phyloP scores from a whole-genome alignment of 352 stramenopile genomes.

The Globisporangium middletonii region DNA sequence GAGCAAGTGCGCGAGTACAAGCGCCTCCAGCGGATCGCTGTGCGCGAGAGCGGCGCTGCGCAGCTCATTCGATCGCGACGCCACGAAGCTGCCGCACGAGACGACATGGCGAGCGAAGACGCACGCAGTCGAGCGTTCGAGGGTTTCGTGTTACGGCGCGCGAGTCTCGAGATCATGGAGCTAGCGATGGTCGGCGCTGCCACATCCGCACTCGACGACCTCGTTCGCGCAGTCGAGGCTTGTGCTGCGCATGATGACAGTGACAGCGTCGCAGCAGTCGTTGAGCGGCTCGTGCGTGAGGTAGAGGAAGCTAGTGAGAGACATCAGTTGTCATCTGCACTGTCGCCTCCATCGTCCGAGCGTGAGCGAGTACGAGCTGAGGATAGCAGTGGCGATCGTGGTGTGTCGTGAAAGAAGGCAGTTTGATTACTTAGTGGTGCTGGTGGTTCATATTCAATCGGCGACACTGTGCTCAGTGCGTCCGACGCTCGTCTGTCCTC shows the following conservation, averaged over 20 bases:
- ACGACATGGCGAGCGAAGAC: conserved; percentile 26
- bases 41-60: conserved; percentile 32
- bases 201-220: conserved; percentile 1
- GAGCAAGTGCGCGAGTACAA: conserved; percentile 26
- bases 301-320: no score
- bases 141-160: neutral
- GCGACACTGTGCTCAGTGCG: no score
- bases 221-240: conserved; percentile 4
- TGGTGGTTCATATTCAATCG: no score
- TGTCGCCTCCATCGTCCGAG: no score
- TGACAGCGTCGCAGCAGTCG: neutral
- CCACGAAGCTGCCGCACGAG: conserved; percentile 12
- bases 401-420: neutral
- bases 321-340: no score
- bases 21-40: conserved; percentile 34
- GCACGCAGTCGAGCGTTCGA: conserved; percentile 6
- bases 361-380: no score
- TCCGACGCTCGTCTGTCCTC: no score
- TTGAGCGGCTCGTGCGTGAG: neutral
- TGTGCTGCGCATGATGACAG: neutral
- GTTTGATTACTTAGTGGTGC: no score
- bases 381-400: no score
- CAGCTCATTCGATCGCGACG: conserved; percentile 24
- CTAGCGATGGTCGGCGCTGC: conserved; percentile 12
- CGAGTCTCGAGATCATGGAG: conserved; percentile 8